phyloP scores from a whole-genome alignment of 495 filamentous ascomycete species.

The Pseudoneurospora amorphoporcata region DNA sequence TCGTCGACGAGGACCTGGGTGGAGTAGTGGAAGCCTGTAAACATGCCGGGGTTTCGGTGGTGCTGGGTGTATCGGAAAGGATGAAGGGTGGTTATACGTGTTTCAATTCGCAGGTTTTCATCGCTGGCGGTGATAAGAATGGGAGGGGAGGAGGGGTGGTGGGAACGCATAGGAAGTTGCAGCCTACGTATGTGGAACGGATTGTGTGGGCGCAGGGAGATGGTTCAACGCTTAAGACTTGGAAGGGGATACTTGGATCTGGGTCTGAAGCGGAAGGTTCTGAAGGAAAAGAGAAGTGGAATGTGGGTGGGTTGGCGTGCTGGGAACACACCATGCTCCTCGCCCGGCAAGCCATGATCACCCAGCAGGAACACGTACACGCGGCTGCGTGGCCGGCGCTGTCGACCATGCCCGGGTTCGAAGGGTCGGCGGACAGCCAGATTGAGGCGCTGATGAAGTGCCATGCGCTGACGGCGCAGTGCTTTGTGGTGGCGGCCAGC shows the following conservation, averaged over 20 bases:
- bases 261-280: background rate
- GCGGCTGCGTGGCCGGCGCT: conserved; percentile 33
- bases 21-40: conserved; percentile 26
- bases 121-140: conserved; percentile 14
- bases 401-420: conserved; percentile 28
- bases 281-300: conserved; percentile 12
- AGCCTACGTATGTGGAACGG: conserved; percentile 39
- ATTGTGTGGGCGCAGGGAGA: conserved; percentile 36
- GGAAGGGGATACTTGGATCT: background rate
- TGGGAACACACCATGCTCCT: conserved; percentile 40
- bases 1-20: conserved; percentile 22
- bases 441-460: conserved; percentile 37
- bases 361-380: conserved; percentile 29
- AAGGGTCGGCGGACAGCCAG: conserved; percentile 24
- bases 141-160: conserved; percentile 21
- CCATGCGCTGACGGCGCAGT: conserved; percentile 33
- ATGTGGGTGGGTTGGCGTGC: conserved; percentile 37
- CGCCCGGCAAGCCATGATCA: conserved; percentile 32
- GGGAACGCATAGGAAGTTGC: conserved; percentile 38
- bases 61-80: conserved; percentile 30
- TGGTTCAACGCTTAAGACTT: conserved; percentile 25
- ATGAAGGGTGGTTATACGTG: conserved; percentile 26
- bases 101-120: conserved; percentile 34
- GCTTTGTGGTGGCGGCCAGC: conserved; percentile 28
- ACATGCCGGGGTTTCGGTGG: conserved; percentile 18